Evolutionary conservation across 768 basidiomycete species (phyloP).

Genomic region (Daedaleopsis sinensis): DNA sequence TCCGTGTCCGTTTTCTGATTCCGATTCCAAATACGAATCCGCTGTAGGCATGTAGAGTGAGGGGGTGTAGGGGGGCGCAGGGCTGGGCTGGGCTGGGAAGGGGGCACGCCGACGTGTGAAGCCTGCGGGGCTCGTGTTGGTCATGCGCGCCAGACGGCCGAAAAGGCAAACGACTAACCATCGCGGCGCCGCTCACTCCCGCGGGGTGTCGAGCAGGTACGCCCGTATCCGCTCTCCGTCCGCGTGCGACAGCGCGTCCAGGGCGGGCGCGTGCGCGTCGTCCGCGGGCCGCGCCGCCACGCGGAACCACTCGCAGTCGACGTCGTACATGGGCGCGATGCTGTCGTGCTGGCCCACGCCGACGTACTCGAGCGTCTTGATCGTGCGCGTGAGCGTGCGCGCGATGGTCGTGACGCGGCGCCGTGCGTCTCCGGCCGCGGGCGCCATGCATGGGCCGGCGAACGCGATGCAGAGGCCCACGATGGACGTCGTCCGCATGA

Average conservation of each 20-base stretch:
- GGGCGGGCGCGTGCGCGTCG: slow-evolving; percentile 5
- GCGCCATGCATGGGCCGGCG: not conserved
- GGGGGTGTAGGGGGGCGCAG: too few species aligned
- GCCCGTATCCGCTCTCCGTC: slow-evolving; percentile 15
- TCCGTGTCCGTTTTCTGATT: too few species aligned
- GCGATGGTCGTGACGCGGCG: slow-evolving; percentile 8
- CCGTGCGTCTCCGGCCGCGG: slow-evolving; percentile 1
- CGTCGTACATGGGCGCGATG: slow-evolving; percentile 9
- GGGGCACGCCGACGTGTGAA: not conserved
- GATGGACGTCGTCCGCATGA: slow-evolving; percentile 14
- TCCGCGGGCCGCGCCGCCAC: slow-evolving; percentile 13
- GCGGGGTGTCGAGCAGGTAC: slow-evolving; percentile 12
- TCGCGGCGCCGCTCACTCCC: slow-evolving; percentile 7
- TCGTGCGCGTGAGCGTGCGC: slow-evolving; percentile 6
- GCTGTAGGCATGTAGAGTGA: too few species aligned
- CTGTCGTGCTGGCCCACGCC: slow-evolving; percentile 14
- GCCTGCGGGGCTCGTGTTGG: not conserved
- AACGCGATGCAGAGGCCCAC: slow-evolving; percentile 18
- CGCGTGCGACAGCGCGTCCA: slow-evolving; percentile 12
- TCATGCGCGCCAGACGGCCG: not conserved
- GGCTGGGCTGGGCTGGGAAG: not conserved
- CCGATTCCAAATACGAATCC: too few species aligned
- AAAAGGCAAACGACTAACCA: not conserved
- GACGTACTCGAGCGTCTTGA: slow-evolving; percentile 16
- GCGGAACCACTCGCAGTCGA: slow-evolving; percentile 12